These are phyloP conservation scores for Nicotiana knightiana DNA, from an alignment of 257 asterid species.

Conservation along the genomic window DNA sequence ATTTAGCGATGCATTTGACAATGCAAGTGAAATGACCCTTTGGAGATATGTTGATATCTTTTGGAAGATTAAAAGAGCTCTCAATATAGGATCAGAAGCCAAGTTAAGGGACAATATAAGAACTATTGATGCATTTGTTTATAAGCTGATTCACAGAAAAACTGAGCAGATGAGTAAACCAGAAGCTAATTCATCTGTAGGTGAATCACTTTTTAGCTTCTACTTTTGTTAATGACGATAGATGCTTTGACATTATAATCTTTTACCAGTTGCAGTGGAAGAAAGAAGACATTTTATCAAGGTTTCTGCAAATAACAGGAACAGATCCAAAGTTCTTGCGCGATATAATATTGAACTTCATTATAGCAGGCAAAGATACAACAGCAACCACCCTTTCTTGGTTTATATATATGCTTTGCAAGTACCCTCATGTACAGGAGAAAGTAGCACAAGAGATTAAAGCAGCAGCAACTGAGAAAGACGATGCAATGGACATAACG, in stretches of 20 bases:
- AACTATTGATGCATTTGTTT: constrained; percentile 44
- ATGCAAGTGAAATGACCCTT: constrained; percentile 44
- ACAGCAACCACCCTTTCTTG: constrained; percentile 45
- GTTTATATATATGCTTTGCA: constrained; percentile 49
- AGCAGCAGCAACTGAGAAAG: constrained; percentile 14
- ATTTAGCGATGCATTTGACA: constrained; percentile 46
- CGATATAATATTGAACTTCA: constrained; percentile 51
- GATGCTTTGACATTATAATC: constrained; percentile 1
- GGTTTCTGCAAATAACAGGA: constrained; percentile 35
- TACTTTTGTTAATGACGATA: not conserved
- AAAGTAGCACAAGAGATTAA: constrained; percentile 37
- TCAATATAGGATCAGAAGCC: constrained; percentile 48
- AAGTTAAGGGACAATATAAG: constrained; percentile 29
- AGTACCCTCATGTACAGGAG: constrained; percentile 49
- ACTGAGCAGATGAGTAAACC: constrained; percentile 27
- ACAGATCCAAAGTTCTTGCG: constrained; percentile 40
- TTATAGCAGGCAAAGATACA: constrained; percentile 57
- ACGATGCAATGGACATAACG: constrained; percentile 10
- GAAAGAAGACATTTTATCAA: constrained; percentile 53
- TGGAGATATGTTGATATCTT: constrained; percentile 46
- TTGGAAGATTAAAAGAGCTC: constrained; percentile 46
- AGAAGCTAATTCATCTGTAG: constrained; percentile 30
- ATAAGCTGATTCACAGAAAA: constrained; percentile 42
- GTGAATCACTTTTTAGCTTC: constrained; percentile 11
- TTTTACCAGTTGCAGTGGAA: constrained; percentile 28